Base-by-base conservation (phyloP, 2,329 filamentous ascomycete species). In the Epichloe festucae region DNA sequence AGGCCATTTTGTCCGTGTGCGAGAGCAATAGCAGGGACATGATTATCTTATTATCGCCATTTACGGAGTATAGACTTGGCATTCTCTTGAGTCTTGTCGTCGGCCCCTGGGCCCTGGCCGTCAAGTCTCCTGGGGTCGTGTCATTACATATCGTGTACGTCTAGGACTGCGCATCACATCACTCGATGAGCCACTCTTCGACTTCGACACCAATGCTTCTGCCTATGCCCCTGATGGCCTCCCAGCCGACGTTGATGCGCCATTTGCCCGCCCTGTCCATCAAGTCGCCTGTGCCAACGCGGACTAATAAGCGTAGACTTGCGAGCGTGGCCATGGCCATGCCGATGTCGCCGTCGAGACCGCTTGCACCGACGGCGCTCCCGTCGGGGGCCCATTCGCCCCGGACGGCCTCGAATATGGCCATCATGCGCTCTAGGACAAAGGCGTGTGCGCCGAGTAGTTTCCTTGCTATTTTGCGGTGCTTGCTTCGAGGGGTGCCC, bases 171-270 rank as follows among this genome's bases (percentile, higher is more conserved):
- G 5, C 10, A n/a, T 17, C 19, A 2, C 19, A 3, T 27, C 64
- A 87, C 56, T 87, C 85, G 47, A 83, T 75, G 51, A 88, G 67
- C 75, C 84, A 90, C 63, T 91, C 87, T 55, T 87, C 82, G 12
- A 89, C 75, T 64, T 89, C 86, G n/a, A 93, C 75, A 2, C 84
- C 84, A 49, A 93, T 78, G 61, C 79, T 84, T 61, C 87, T 72
- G 31, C 85, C 87, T 56, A 93, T 69, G 3, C 75, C 77, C 54
- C 83, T 72, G 6, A 87, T 79, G 55, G 85, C 81, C 61, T 93
- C 88, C 85, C 85, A 90, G 1, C 82, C 81, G 52, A 87, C 81
- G 58, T 86, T 87, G 10, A 90, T 83, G 60, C 84, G 79, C 85
- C 86, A 93, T 66, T 85, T 83, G 5, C 79, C 81, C 0, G 79